Evolutionary conservation across 805 yeast species (phyloP).

Genomic region (Candida boleticola): DNA sequence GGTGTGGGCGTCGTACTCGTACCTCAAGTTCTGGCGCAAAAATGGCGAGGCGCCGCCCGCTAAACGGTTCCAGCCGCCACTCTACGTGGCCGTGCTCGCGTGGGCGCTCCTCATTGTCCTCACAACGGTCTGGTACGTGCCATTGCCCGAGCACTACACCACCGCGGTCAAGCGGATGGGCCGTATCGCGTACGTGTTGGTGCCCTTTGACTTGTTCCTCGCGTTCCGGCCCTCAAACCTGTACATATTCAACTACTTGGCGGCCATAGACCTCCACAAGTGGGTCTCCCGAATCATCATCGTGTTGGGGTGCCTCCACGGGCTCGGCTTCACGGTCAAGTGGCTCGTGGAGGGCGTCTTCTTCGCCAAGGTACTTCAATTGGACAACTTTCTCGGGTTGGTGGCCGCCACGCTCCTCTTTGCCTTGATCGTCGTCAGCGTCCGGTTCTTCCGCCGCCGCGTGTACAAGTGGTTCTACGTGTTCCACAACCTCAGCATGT

Average conservation of each 20-base stretch:
- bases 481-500: slow-evolving; percentile 52
- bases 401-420: slow-evolving; percentile 34
- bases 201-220: slow-evolving; percentile 57
- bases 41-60: slow-evolving; percentile 35
- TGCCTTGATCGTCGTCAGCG: slow-evolving; percentile 43
- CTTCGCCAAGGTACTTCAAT: slow-evolving; percentile 27
- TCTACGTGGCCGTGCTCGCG: slow-evolving; percentile 28
- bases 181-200: slow-evolving; percentile 54
- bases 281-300: slow-evolving; percentile 66
- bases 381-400: slow-evolving; percentile 54
- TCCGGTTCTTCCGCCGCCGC: slow-evolving; percentile 47
- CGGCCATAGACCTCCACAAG: slow-evolving; percentile 58
- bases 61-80: slow-evolving; percentile 17
- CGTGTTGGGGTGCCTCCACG: slow-evolving; percentile 46
- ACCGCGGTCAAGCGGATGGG: slow-evolving; percentile 56
- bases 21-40: slow-evolving; percentile 34
- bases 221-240: slow-evolving; percentile 55
- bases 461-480: slow-evolving; percentile 55
- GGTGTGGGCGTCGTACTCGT: slow-evolving; percentile 27
- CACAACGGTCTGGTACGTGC: slow-evolving; percentile 32
- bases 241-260: slow-evolving; percentile 40
- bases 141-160: slow-evolving; percentile 27
- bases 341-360: slow-evolving; percentile 45
- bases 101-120: slow-evolving; percentile 33
- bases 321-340: slow-evolving; percentile 47